These are phyloP conservation scores for Casuarina equisetifolia DNA, from an alignment of 306 rosid genomes.

Conservation along the genomic window DNA sequence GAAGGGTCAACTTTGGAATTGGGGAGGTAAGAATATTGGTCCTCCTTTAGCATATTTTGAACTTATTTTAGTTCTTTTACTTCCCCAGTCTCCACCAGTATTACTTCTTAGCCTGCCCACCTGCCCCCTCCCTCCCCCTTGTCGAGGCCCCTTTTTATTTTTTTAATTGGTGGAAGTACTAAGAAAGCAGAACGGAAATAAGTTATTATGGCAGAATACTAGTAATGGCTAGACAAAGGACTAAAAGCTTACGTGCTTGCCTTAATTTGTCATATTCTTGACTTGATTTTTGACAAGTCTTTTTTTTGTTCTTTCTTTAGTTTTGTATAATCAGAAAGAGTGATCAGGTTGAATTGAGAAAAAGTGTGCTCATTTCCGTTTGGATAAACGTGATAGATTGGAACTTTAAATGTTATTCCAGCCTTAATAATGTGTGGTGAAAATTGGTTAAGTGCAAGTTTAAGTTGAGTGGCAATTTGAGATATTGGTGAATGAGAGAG, in stretches of 20 bases:
- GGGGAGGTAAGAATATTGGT: conserved; percentile 70
- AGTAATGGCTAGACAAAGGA: not conserved
- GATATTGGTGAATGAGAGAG: not conserved
- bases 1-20: conserved; percentile 83
- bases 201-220: not conserved
- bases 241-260: not conserved
- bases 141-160: no score
- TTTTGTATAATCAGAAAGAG: not conserved
- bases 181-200: conserved; percentile 2
- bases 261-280: not conserved
- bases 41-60: not conserved
- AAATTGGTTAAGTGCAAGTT: not conserved
- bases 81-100: not conserved
- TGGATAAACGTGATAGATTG: not conserved
- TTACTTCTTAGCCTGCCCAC: no score
- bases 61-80: not conserved
- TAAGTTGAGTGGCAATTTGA: not conserved
- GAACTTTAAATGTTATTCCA: not conserved
- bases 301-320: not conserved
- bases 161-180: not conserved
- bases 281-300: not conserved
- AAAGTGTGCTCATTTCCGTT: not conserved
- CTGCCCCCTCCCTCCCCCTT: not conserved
- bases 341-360: not conserved
- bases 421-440: not conserved